Base-by-base conservation (phyloP, 768 basidiomycete genomes). In the Mycena indigotica region DNA sequence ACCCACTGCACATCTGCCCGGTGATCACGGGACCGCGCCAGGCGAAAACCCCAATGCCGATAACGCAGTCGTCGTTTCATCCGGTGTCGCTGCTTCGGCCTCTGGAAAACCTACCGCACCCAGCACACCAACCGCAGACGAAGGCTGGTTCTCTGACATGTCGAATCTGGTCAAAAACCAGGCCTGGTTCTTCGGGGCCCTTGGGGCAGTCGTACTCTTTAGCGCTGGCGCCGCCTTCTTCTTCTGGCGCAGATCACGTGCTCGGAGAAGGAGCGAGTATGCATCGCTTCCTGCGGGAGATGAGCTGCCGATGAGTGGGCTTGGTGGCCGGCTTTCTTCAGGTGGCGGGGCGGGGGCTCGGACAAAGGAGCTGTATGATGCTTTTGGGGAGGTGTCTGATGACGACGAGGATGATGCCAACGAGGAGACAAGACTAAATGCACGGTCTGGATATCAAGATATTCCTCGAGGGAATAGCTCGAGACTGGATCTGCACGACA, bases 351-450 rank as follows among this genome's bases (percentile, higher is more conserved):
- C n/a, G n/a, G n/a, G n/a, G n/a, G 75, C 80, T 32, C 80, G 87
- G 50, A 90, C 94, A 50, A 89, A 89, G 74, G 96, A 98, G 73
- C 69, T 99, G 60, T 98, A 98, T 66, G 95, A 98, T 72, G 95
- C 96, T 17, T 98, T 98, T 73, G 94, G 93, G 30, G 93, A 94
- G 67, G 81, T 87, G 25, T 89, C 88, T 28, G 94, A 93, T 58
- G 89, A 92, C 44, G 89, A 88, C 16, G 87, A 91, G 28, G 86
- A 86, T 19, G 87, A 89, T 56, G 85, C 75, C 15, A 84, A 91
- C 65, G 94, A 95, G 68, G 80, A 45, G 54, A 46, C 28, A 51
- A 38, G 19, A 45, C 25, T 25, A 46, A 30, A 24, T 4, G 53
- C 46, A 4, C 29, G 53, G 3, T 39, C 25, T 2, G 61, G 54